These are phyloP conservation scores for Castanea mollissima DNA, from an alignment of 306 rosid species.

Conservation along the genomic window DNA sequence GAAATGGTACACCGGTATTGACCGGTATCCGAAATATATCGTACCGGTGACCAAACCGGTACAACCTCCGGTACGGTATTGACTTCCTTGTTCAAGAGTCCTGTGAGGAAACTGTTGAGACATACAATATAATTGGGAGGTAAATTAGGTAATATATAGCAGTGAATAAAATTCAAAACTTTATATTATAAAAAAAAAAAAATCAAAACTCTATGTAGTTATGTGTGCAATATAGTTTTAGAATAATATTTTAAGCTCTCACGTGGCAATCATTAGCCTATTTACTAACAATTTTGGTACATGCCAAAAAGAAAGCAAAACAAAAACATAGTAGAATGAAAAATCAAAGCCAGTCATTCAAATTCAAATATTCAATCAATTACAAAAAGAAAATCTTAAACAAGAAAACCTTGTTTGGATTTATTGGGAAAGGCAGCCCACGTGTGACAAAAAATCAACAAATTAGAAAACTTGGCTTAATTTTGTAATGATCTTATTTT, in stretches of 20 bases:
- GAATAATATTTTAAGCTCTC: not conserved
- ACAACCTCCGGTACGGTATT: no score
- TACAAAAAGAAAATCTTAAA: constrained; percentile 13
- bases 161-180: not conserved
- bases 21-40: no score
- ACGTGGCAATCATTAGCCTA: not conserved
- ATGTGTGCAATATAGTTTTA: no score
- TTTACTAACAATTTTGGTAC: not conserved
- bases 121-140: not conserved
- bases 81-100: constrained; percentile 23
- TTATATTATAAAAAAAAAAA: not conserved
- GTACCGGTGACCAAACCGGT: no score
- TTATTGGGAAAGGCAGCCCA: constrained; percentile 38
- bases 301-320: not conserved
- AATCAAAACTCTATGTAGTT: no score
- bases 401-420: constrained; percentile 21
- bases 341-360: not conserved
- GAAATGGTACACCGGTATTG: no score
- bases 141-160: not conserved
- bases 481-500: no score
- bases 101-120: constrained; percentile 4
- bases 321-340: not conserved
- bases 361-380: constrained; percentile 13
- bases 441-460: constrained; percentile 29
- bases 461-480: not conserved